Percentiles rank a stretch among this genome's conserved stretches.
Evolutionary conservation across 1,284 basidiomycete genomes (phyloP).

Genomic region (Ceratobasidium sp.): DNA sequence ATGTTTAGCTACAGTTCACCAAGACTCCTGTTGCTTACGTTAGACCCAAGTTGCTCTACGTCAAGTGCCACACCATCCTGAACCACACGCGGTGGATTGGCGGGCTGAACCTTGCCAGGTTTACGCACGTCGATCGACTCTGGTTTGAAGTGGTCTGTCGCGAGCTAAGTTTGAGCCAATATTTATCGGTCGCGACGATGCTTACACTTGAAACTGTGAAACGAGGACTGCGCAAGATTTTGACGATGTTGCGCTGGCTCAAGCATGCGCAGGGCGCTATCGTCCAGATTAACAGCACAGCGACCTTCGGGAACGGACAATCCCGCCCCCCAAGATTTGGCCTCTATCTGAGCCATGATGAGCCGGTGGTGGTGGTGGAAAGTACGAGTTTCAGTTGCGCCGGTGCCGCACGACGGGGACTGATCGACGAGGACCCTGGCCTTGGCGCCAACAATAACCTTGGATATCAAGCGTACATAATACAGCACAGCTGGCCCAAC

Average conservation of each 20-base stretch:
- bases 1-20: neutral
- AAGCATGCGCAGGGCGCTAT: conserved; percentile 35
- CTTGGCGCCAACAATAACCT: conserved; percentile 18
- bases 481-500: too few species aligned
- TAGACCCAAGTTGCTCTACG: conserved; percentile 28
- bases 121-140: conserved; percentile 40
- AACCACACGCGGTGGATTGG: conserved; percentile 34
- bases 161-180: neutral
- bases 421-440: conserved; percentile 40
- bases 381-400: conserved; percentile 36
- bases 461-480: neutral
- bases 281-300: conserved; percentile 34
- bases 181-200: too few species aligned
- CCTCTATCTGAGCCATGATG: conserved; percentile 37
- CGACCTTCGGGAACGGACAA: conserved; percentile 24
- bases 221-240: conserved; percentile 23
- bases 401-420: conserved; percentile 39
- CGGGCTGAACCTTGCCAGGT: conserved; percentile 31
- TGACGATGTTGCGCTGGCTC: conserved; percentile 36
- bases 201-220: conserved; percentile 37
- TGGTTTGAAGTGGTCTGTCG: conserved; percentile 32
- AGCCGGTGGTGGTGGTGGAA: neutral
- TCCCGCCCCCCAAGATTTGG: conserved; percentile 34
- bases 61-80: conserved; percentile 40
- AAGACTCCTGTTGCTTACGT: conserved; percentile 17